These are phyloP conservation scores for Scutellaria barbata DNA, from an alignment of 257 asterid species.

Conservation along the genomic window DNA sequence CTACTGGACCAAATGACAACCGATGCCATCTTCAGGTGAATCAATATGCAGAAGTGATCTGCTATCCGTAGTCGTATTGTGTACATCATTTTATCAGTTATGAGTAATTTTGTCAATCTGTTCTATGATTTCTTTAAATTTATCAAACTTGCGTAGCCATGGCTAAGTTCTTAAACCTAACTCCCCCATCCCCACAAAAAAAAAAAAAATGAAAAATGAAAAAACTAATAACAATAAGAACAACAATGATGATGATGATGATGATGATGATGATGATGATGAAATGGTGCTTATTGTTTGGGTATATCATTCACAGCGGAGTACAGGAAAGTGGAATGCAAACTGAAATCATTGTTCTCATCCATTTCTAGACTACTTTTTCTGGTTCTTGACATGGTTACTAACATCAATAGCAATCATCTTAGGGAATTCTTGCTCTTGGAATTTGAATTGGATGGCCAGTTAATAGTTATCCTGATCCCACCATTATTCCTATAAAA, in stretches of 20 bases:
- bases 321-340: neutral
- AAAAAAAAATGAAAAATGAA: no score
- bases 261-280: no score
- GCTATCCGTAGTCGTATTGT: conserved; percentile 20
- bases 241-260: no score
- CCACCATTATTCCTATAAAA: neutral
- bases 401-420: neutral
- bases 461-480: conserved; percentile 1
- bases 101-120: conserved; percentile 14
- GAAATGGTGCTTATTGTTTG: neutral
- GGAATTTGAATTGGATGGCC: conserved; percentile 3
- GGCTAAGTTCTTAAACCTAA: conserved; percentile 1
- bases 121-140: conserved; percentile 18
- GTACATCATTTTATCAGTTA: conserved; percentile 5
- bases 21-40: conserved; percentile 99
- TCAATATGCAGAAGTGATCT: conserved; percentile 28
- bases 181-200: neutral
- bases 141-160: conserved; percentile 4
- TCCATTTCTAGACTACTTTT: conserved; percentile 9
- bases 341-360: neutral
- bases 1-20: conserved; percentile 97
- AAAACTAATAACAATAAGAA: no score
- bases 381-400: neutral
- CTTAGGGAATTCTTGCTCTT: neutral
- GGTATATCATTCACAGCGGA: neutral